Base-by-base conservation (phyloP, 345 rosid species). In the Rubroshorea leprosula region DNA sequence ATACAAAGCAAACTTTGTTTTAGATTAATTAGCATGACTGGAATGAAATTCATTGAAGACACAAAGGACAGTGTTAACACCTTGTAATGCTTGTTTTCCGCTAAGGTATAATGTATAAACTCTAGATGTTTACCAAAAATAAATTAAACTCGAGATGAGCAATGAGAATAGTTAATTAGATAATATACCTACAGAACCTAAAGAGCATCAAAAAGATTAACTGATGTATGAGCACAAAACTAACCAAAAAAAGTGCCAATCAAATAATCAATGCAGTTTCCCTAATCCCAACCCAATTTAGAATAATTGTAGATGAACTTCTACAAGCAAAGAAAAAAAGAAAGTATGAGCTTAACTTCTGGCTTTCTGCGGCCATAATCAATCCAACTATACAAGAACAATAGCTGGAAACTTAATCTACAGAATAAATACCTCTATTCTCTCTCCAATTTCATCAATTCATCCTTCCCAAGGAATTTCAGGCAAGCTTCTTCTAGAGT, bases 401-500 rank as follows among this genome's bases (percentile, higher is more conserved):
- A 18, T 25, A 53, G 49, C 16, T 52, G 17, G 41, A 17, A 27
- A 17, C 54, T 16, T 22, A 61, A 21, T 49, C 18, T 25, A 20
- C 29, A 59, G 59, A 55, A 41, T 8, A 61, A 72, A 57, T 68
- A 89, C 97, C 95, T 92, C 98, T 83, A 89, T 69, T 61, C 98
- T 75, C 71, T 67, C 79, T 66, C 83, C 93, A 50, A 81, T 83
- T 70, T 89, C 97, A n/a, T n/a, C n/a, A n/a, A n/a, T n/a, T n/a
- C n/a, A 75, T 92, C 98, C 76, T 74, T 92, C 69, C 97, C 98
- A 19, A 89, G 89, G 70, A 92, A 86, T 76, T 75, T 78, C 49
- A 89, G 75, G 76, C 97, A 97, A 58, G 93, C 89, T 65, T 75
- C 83, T 81, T 92, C 97, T 19, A 92, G 77, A 67, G 21, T 67